Conservation (phyloP, 129 eudicot species). For the Arctium lappa region DNA sequence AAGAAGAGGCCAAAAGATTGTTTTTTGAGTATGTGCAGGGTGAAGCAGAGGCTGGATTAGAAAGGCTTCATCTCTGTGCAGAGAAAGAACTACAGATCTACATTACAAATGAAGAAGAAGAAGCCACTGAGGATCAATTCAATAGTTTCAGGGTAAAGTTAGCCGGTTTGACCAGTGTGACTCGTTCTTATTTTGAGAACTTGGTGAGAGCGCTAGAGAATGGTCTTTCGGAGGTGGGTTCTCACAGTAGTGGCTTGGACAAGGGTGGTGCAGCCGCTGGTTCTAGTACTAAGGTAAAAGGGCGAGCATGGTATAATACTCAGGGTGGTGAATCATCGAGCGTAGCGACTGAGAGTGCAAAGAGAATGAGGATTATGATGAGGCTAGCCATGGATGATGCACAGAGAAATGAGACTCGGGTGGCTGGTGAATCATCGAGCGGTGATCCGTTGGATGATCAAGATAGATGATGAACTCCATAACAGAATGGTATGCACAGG, state of each 20-base stretch:
- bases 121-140: conserved; percentile 12
- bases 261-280: conserved; percentile 24
- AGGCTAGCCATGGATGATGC: conserved; percentile 1
- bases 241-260: conserved; percentile 20
- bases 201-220: conserved; percentile 48
- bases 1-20: conserved; percentile 21
- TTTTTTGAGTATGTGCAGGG: conserved; percentile 50
- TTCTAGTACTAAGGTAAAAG: conserved; percentile 29
- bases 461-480: background rate
- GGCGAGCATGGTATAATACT: conserved; percentile 2
- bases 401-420: background rate
- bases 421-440: conserved; percentile 29
- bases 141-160: conserved; percentile 25
- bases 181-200: conserved; percentile 42
- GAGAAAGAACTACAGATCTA: conserved; percentile 38
- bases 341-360: conserved; percentile 1
- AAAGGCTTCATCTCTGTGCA: conserved; percentile 47
- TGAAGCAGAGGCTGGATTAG: conserved; percentile 43
- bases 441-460: conserved; percentile 3
- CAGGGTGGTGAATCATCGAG: conserved; percentile 8
- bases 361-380: conserved; percentile 21
- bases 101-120: conserved; percentile 11
- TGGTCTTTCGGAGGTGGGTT: conserved; percentile 43
- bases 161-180: conserved; percentile 35
- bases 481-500: background rate